Evolutionary conservation across 176 grass and related monocot species (phyloP).

Genomic region (Canna indica): DNA sequence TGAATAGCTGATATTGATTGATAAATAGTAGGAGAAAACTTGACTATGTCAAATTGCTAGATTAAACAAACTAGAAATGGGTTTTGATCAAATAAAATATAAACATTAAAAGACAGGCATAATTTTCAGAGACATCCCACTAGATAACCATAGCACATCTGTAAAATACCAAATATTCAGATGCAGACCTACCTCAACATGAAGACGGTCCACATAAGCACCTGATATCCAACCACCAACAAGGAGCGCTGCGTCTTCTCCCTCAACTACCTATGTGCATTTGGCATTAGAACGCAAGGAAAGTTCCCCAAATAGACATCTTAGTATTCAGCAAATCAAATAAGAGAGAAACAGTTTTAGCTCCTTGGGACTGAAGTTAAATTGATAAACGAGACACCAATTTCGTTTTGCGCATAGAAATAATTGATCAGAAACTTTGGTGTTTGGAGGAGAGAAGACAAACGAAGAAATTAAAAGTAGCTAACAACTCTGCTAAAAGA

Average conservation of each 20-base stretch:
- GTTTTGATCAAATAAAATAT: not conserved
- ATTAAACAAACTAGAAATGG: not conserved
- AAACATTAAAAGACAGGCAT: not conserved
- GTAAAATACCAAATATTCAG: slow-evolving; percentile 5
- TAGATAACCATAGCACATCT: not conserved
- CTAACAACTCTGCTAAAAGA: not conserved
- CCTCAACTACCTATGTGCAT: slow-evolving; percentile 65
- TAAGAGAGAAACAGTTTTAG: not conserved
- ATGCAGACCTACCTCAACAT: slow-evolving; percentile 46
- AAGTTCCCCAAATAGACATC: not conserved
- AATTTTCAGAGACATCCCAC: not conserved
- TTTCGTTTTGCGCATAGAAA: not conserved
- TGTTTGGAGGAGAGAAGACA: not conserved
- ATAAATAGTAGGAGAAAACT: not conserved
- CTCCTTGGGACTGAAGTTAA: not conserved
- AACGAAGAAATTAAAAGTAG: not conserved
- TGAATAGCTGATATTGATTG: not conserved
- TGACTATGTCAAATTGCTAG: not conserved
- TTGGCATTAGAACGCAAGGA: not conserved
- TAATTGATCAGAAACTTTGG: not conserved
- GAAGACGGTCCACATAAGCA: slow-evolving; percentile 62
- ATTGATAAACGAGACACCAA: not conserved
- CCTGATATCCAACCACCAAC: slow-evolving; percentile 72
- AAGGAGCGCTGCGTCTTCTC: slow-evolving; percentile 47
- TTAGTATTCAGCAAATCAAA: not conserved